These are phyloP conservation scores for Austroboletus novae-zelandiae DNA, from an alignment of 1,284 basidiomycete species.

Conservation along the genomic window DNA sequence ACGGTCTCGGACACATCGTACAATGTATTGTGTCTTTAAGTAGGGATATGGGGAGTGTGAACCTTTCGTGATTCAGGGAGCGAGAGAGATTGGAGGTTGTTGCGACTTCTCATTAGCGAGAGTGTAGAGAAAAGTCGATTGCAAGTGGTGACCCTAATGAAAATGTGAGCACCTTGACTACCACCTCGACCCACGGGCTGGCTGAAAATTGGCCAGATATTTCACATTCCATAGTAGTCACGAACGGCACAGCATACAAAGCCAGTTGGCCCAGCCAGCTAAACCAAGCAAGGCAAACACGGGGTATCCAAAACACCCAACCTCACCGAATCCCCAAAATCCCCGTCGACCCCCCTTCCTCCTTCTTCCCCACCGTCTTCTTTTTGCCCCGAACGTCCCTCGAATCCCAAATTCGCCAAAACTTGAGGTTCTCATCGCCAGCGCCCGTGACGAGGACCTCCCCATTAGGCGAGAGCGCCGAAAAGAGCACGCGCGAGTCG, in stretches of 20 bases:
- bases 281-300: background rate
- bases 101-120: too few relatives aligned
- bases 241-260: background rate
- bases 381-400: slow-evolving; percentile 46
- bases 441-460: slow-evolving; percentile 89
- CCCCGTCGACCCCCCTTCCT: slow-evolving; percentile 31
- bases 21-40: too few relatives aligned
- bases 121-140: too few relatives aligned
- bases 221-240: too few relatives aligned
- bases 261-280: background rate
- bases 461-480: slow-evolving; percentile 82
- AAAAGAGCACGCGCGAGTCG: slow-evolving; percentile 85
- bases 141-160: too few relatives aligned
- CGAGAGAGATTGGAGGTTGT: too few relatives aligned
- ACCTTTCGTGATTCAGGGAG: too few relatives aligned
- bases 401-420: slow-evolving; percentile 81
- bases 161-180: too few relatives aligned
- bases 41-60: too few relatives aligned
- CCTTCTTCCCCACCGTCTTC: slow-evolving; percentile 38
- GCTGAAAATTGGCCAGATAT: too few relatives aligned
- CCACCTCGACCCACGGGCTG: too few relatives aligned
- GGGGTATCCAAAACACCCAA: background rate
- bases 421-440: slow-evolving; percentile 93
- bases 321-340: slow-evolving; percentile 35
- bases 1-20: too few relatives aligned